These are phyloP conservation scores for sweet orange (Citrus sinensis) DNA, from an alignment of 345 rosid genomes.

Conservation along the genomic window DNA sequence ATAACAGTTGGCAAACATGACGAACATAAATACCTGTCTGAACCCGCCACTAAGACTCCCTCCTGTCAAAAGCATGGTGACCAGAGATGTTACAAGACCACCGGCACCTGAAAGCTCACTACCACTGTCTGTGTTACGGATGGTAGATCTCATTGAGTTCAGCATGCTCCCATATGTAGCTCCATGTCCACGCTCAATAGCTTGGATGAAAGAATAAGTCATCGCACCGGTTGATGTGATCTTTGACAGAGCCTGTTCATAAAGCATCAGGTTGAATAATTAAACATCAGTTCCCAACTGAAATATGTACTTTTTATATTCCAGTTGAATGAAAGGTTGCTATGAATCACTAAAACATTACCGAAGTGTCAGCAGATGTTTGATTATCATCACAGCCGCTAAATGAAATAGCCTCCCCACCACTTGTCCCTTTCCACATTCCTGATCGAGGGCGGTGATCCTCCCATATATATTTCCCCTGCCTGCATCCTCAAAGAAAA, in stretches of 20 bases:
- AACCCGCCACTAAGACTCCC: conserved; percentile 34
- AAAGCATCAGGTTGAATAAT: background rate
- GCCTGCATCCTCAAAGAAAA: conserved; percentile 30
- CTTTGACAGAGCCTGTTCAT: conserved; percentile 58
- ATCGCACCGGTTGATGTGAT: conserved; percentile 86
- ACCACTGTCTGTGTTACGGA: conserved; percentile 31
- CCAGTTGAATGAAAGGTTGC: background rate
- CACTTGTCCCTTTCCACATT: conserved; percentile 83
- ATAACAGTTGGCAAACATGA: background rate
- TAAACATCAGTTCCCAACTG: background rate
- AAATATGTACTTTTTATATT: background rate
- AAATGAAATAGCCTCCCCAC: conserved; percentile 84
- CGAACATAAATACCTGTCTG: conserved; percentile 38
- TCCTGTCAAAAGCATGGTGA: conserved; percentile 59
- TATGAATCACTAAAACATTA: conserved; percentile 17
- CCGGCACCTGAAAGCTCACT: conserved; percentile 29
- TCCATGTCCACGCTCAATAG: conserved; percentile 69
- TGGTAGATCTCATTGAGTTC: conserved; percentile 72
- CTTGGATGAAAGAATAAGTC: conserved; percentile 89
- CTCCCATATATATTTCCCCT: conserved; percentile 67
- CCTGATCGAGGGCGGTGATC: conserved; percentile 83
- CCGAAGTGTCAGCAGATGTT: conserved; percentile 79
- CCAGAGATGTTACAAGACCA: conserved; percentile 53
- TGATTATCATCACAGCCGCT: conserved; percentile 93
- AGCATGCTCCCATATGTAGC: conserved; percentile 64